Percentiles rank a stretch among this genome's conserved stretches.
Conservation (phyloP, 495 filamentous ascomycete genomes). For the Podospora appendiculata region DNA sequence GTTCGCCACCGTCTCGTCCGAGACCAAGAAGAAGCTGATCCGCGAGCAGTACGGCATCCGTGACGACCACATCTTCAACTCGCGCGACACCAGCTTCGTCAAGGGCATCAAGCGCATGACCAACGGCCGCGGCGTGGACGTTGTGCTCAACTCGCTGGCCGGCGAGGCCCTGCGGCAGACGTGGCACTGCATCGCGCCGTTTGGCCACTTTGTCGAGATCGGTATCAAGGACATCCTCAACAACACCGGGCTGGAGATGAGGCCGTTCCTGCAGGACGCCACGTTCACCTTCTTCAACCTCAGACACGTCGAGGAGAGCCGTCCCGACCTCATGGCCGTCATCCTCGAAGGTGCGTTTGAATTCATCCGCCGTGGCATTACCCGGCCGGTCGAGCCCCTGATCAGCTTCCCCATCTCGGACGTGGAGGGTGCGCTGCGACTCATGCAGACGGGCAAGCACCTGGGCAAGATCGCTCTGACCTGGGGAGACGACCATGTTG, state of each 20-base stretch:
- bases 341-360: background rate
- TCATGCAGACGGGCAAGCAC: background rate
- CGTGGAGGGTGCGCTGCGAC: background rate
- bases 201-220: constrained; percentile 45
- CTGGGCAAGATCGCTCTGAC: background rate
- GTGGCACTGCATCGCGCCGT: constrained; percentile 39
- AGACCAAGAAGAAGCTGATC: constrained; percentile 39
- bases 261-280: constrained; percentile 27
- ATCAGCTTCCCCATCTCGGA: background rate
- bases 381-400: background rate
- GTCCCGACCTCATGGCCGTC: background rate
- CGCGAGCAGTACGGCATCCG: constrained; percentile 34
- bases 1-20: constrained; percentile 30
- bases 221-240: constrained; percentile 27
- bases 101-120: constrained; percentile 35
- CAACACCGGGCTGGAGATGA: constrained; percentile 29
- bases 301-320: constrained; percentile 26
- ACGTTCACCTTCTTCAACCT: constrained; percentile 48
- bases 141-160: constrained; percentile 46
- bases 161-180: constrained; percentile 40
- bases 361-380: background rate
- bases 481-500: constrained; percentile 15
- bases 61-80: constrained; percentile 41
- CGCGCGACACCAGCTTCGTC: constrained; percentile 25
- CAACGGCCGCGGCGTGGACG: constrained; percentile 38